Evolutionary conservation across 2,329 filamentous ascomycete genomes (phyloP).

Genomic region (Ophiocordyceps polyrhachis-furcata): DNA sequence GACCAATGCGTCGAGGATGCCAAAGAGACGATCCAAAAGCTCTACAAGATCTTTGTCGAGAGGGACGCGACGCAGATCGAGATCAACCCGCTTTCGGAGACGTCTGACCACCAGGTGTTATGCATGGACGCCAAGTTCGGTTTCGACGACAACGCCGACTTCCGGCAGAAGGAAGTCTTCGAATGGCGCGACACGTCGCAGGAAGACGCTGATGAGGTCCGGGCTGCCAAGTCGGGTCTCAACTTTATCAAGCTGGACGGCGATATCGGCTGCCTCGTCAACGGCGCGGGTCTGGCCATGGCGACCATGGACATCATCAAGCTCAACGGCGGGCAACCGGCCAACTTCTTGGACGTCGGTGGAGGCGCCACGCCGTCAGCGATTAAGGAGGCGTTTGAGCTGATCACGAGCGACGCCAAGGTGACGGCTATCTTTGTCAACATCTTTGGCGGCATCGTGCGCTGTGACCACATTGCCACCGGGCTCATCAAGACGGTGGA

Average conservation of each 20-base stretch:
- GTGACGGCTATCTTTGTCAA: constrained; percentile 99
- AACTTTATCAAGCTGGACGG: constrained; percentile 99
- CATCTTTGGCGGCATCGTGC: constrained; percentile 98
- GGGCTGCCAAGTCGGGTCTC: constrained; percentile 80
- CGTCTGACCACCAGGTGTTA: constrained; percentile 91
- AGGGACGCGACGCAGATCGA: constrained; percentile 98
- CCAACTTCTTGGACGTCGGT: constrained; percentile 98
- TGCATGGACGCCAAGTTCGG: constrained; percentile 99
- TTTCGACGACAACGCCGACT: constrained; percentile 98
- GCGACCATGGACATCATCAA: constrained; percentile 99
- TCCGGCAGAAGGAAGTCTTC: constrained; percentile 94
- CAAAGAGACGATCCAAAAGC: constrained; percentile 92
- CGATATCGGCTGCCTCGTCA: constrained; percentile 97
- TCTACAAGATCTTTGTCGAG: constrained; percentile 97
- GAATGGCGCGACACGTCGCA: constrained; percentile 83
- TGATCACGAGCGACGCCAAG: constrained; percentile 97
- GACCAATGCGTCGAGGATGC: constrained; percentile 94
- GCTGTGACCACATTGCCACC: constrained; percentile 92
- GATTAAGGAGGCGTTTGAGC: constrained; percentile 93
- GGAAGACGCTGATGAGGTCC: constrained; percentile 95
- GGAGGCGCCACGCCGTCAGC: constrained; percentile 92
- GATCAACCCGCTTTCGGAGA: constrained; percentile 98
- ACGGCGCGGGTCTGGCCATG: constrained; percentile 98
- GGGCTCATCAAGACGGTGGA: constrained; percentile 90
- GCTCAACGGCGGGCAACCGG: constrained; percentile 86